phyloP scores from a whole-genome alignment of 352 stramenopile genomes.

The Pythium periplocum region DNA sequence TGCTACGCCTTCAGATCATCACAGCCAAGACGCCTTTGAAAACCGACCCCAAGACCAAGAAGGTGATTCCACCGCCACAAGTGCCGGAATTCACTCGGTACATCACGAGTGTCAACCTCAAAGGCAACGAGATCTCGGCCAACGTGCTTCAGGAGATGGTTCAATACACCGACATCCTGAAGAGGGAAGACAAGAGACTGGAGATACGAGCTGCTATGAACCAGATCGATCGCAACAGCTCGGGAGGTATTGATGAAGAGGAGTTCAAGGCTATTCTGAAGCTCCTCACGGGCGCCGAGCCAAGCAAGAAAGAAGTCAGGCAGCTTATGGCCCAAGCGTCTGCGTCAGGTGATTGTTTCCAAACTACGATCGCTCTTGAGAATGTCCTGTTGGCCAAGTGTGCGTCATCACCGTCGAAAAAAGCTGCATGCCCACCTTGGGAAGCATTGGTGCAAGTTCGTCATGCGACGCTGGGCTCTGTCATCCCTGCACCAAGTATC shows the following conservation, averaged over 20 bases:
- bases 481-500: neutral
- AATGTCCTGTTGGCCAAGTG: conserved; percentile 72
- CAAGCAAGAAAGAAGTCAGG: conserved; percentile 71
- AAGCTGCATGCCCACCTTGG: conserved; percentile 62
- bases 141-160: conserved; percentile 54
- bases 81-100: conserved; percentile 63
- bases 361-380: conserved; percentile 57
- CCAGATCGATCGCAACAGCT: conserved; percentile 63
- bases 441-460: conserved; percentile 70
- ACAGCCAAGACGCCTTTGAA: conserved; percentile 51
- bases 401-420: conserved; percentile 63
- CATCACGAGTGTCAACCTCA: conserved; percentile 68
- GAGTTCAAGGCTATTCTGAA: conserved; percentile 79
- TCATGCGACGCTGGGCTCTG: conserved; percentile 36
- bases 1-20: conserved; percentile 76
- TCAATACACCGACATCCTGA: conserved; percentile 72
- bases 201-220: conserved; percentile 67
- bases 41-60: conserved; percentile 44
- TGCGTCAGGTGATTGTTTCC: conserved; percentile 34
- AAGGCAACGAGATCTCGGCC: conserved; percentile 71
- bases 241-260: conserved; percentile 61
- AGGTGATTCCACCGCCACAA: conserved; percentile 26
- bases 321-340: conserved; percentile 58
- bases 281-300: conserved; percentile 59
- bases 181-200: conserved; percentile 69